These are phyloP conservation scores for Volvariella volvacea DNA, from an alignment of 1,284 basidiomycete genomes.

Conservation along the genomic window DNA sequence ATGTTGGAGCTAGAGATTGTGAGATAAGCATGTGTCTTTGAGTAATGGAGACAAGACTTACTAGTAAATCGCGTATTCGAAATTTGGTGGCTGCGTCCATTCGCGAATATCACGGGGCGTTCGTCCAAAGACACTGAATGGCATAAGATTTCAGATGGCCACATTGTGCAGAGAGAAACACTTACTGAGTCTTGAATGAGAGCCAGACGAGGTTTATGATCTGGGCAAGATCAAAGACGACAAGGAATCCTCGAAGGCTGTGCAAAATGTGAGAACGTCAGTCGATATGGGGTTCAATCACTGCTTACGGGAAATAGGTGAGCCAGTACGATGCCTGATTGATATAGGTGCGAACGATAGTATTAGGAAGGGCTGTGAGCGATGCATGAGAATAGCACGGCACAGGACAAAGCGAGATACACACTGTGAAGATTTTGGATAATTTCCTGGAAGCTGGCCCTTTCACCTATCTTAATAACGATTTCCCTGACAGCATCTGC, in stretches of 20 bases:
- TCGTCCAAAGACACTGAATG: conserved; percentile 75
- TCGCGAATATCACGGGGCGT: conserved; percentile 95
- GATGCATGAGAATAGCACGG: conserved; percentile 5
- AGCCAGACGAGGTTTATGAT: conserved; percentile 86
- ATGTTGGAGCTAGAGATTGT: conserved; percentile 48
- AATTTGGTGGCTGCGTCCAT: conserved; percentile 92
- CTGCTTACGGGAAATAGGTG: conserved; percentile 82
- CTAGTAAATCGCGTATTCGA: conserved; percentile 90
- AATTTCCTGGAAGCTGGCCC: conserved; percentile 65
- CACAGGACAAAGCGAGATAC: conserved; percentile 14
- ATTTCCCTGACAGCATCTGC: conserved; percentile 62
- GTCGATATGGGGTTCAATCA: neutral
- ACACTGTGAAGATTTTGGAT: conserved; percentile 60
- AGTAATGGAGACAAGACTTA: conserved; percentile 31
- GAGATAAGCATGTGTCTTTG: conserved; percentile 9
- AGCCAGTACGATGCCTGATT: conserved; percentile 88
- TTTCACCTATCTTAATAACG: conserved; percentile 60
- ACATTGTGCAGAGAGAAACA: neutral
- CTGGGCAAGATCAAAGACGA: conserved; percentile 93
- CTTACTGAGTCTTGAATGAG: conserved; percentile 70
- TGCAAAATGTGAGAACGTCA: conserved; percentile 2
- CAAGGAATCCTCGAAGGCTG: conserved; percentile 88
- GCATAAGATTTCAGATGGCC: neutral
- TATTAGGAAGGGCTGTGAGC: conserved; percentile 55
- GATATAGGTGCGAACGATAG: conserved; percentile 77